Base-by-base conservation (phyloP, 1,284 basidiomycete genomes). In the Cutaneotrichosporon cyanovorans region DNA sequence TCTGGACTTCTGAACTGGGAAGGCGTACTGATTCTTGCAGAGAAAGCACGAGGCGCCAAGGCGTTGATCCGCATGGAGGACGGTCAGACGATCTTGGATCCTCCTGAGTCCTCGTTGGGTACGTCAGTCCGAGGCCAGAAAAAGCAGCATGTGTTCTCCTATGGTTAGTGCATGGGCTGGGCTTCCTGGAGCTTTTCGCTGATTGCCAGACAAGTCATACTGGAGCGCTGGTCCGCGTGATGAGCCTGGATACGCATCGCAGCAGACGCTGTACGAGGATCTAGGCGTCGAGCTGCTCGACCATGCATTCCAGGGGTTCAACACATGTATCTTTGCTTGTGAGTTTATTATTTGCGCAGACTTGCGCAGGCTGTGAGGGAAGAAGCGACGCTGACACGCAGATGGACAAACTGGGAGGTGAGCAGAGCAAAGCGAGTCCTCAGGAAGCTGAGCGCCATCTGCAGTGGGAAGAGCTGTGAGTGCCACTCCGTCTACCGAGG, bases 281-380 rank as follows among this genome's bases (percentile, higher is more conserved):
- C 73, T 98, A 30, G 95, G 95, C 37, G 84, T 86, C 69, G 93
- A 97, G 63, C 74, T 98, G 42, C 76, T 98, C 59, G 86, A 97
- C 67, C 92, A 97, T 71, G 84, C 87, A 37, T 97, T 97, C 74
- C 76, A 86, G 40, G 95, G 93, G 20, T 98, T 96, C 75, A 97
- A 98, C 76, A 89, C 91, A 45, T 93, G 89, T 78, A 93, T 95
- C 72, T 78, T 96, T 69, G 90, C 91, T 70, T 93, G 89, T 95
- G 74, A 78, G 90, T n/a, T n/a, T n/a, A n/a, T n/a, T n/a, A n/a
- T n/a, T n/a, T n/a, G n/a, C n/a, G n/a, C n/a, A n/a, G n/a, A n/a
- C n/a, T n/a, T n/a, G n/a, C n/a, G n/a, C n/a, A n/a, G n/a, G n/a
- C n/a, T n/a, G 84, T 16, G 25, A 28, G 12, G 25, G 25, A 7